Conservation (phyloP, 305 asterid species). For the Lippia alba region DNA sequence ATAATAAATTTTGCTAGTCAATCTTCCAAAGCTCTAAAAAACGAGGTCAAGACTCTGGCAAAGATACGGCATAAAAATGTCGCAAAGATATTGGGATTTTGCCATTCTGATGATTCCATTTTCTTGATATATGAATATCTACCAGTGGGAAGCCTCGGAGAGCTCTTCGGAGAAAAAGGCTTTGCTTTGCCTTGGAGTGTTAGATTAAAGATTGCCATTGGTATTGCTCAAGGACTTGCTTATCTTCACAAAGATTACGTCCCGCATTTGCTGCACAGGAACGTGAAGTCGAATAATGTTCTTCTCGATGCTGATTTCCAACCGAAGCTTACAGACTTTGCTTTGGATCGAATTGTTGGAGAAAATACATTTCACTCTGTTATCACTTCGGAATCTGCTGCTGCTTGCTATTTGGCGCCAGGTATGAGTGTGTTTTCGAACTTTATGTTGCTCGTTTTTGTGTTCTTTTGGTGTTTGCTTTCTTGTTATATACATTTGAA, state of each 20-base stretch:
- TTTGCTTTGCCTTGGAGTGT: slow-evolving; percentile 64
- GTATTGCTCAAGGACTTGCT: slow-evolving; percentile 83
- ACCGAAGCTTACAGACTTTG: slow-evolving; percentile 80
- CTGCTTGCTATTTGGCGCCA: slow-evolving; percentile 78
- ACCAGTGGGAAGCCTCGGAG: slow-evolving; percentile 77
- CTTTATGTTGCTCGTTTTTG: background rate
- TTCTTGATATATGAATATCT: slow-evolving; percentile 75
- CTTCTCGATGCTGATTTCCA: slow-evolving; percentile 75
- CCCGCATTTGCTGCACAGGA: slow-evolving; percentile 74
- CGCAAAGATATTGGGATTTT: slow-evolving; percentile 73
- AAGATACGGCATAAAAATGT: slow-evolving; percentile 81
- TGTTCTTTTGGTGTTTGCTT: background rate
- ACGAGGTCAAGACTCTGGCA: slow-evolving; percentile 75
- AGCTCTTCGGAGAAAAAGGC: slow-evolving; percentile 51
- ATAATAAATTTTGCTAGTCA: slow-evolving; percentile 50
- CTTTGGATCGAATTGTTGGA: slow-evolving; percentile 67
- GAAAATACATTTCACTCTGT: slow-evolving; percentile 57
- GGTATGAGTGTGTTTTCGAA: slow-evolving; percentile 47
- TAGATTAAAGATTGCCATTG: slow-evolving; percentile 70
- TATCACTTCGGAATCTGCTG: slow-evolving; percentile 52
- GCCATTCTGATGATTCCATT: slow-evolving; percentile 62
- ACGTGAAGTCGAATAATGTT: slow-evolving; percentile 70
- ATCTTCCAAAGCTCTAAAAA: slow-evolving; percentile 62
- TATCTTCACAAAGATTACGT: slow-evolving; percentile 81
- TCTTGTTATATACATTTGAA: background rate